Percentiles rank a stretch among this genome's conserved stretches.
Evolutionary conservation across 257 asterid species (phyloP).

Genomic region (Jaltomata sinuosa): DNA sequence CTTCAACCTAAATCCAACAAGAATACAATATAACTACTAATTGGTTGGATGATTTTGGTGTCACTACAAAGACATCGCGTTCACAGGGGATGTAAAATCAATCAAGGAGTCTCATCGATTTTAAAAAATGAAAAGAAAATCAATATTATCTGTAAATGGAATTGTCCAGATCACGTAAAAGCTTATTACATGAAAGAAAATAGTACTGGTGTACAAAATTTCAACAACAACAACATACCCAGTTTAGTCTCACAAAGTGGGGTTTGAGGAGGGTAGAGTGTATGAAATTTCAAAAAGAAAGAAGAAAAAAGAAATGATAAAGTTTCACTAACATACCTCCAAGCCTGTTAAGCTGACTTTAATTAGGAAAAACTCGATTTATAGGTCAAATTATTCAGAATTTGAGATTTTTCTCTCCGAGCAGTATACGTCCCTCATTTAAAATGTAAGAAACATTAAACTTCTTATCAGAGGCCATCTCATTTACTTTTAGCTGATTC

Average conservation of each 20-base stretch:
- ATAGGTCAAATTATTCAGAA: neutral
- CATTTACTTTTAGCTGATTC: neutral
- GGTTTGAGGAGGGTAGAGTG: no score
- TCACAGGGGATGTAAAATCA: neutral
- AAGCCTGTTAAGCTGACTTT: neutral
- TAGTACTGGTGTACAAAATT: neutral
- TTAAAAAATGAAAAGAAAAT: neutral
- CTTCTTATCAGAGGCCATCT: neutral
- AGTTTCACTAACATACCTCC: neutral
- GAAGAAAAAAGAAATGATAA: neutral
- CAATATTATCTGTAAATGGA: neutral
- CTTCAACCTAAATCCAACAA: slow-evolving; percentile 41
- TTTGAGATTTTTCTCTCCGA: neutral
- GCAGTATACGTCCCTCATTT: neutral
- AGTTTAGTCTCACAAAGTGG: no score
- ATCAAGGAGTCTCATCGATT: neutral
- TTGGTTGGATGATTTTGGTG: neutral
- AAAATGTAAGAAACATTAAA: neutral
- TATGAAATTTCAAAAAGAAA: neutral
- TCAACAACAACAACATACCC: no score
- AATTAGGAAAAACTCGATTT: neutral
- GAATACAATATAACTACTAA: neutral
- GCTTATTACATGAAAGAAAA: neutral
- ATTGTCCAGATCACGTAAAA: neutral
- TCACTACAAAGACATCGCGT: neutral